Percentiles rank a stretch among this genome's conserved stretches.
Conservation (phyloP, 2,329 filamentous ascomycete genomes). For the Cucurbitaria berberidis region DNA sequence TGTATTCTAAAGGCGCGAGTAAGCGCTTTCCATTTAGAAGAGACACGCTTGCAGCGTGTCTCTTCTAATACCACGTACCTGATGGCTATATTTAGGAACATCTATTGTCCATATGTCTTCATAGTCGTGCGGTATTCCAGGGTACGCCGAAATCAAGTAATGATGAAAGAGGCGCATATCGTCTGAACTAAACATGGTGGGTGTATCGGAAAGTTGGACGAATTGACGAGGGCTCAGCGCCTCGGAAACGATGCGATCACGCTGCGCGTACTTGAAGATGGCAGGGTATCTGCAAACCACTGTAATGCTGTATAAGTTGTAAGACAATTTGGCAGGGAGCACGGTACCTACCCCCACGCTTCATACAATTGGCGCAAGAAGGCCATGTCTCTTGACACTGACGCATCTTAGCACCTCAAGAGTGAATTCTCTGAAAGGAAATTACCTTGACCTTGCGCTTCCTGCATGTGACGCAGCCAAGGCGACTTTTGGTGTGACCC, state of each 20-base stretch:
- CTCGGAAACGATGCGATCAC: constrained; percentile 18
- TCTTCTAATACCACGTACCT: constrained; percentile 10
- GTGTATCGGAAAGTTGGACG: constrained; percentile 23
- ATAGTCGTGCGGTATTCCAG: constrained; percentile 21
- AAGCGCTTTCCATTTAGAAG: background rate
- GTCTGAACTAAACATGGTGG: constrained; percentile 47
- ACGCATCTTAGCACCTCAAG: background rate
- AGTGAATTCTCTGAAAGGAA: background rate
- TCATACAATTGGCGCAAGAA: constrained; percentile 47
- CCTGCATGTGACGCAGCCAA: constrained; percentile 71
- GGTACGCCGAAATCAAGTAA: constrained; percentile 55
- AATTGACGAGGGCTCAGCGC: constrained; percentile 14
- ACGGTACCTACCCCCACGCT: constrained; percentile 29
- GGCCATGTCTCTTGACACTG: constrained; percentile 50
- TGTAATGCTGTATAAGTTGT: constrained; percentile 1
- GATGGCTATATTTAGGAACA: constrained; percentile 19
- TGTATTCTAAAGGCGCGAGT: constrained; percentile 20
- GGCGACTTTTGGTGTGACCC: constrained; percentile 70
- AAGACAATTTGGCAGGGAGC: background rate
- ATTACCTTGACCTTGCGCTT: constrained; percentile 71
- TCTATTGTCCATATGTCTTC: constrained; percentile 24
- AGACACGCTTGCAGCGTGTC: background rate
- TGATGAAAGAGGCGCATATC: constrained; percentile 62
- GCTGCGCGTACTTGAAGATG: constrained; percentile 19
- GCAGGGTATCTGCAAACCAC: constrained; percentile 42